Conservation (phyloP, 108 stramenopile species). For the Fragilariopsis cylindrus region DNA sequence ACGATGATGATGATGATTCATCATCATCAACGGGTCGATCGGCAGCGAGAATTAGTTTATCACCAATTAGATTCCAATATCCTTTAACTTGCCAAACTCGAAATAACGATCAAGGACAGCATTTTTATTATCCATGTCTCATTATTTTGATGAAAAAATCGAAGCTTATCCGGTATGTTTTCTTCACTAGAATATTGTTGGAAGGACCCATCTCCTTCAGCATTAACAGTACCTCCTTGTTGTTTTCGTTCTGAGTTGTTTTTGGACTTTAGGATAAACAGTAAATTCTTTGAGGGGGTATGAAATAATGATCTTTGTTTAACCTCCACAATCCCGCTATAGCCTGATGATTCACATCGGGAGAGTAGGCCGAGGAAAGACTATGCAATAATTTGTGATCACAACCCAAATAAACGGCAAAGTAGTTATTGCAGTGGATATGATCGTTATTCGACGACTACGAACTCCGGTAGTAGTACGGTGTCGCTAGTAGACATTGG, state of each 20-base stretch:
- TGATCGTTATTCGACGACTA: too few species aligned
- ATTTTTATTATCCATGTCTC: conserved; percentile 36
- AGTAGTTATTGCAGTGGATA: too few species aligned
- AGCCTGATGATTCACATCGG: conserved; percentile 60
- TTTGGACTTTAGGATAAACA: conserved; percentile 54
- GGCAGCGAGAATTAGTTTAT: conserved; percentile 76
- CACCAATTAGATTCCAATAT: conserved; percentile 76
- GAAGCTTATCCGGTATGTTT: conserved; percentile 24
- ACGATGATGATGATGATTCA: neutral
- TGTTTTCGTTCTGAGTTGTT: conserved; percentile 9
- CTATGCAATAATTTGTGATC: neutral
- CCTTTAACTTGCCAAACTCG: conserved; percentile 41
- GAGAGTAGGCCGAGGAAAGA: conserved; percentile 25
- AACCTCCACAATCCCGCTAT: conserved; percentile 76
- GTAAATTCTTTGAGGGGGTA: conserved; percentile 85
- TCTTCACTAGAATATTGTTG: conserved; percentile 52
- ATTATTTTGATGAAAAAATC: conserved; percentile 30
- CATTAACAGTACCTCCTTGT: conserved; percentile 73
- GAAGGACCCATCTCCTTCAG: conserved; percentile 80
- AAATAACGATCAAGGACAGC: conserved; percentile 39
- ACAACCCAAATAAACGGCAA: too few species aligned
- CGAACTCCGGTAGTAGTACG: too few species aligned
- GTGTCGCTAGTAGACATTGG: too few species aligned
- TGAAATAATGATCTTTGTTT: conserved; percentile 21
- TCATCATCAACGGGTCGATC: conserved; percentile 52